Conservation (phyloP, 495 filamentous ascomycete genomes). For the Rostrohypoxylon terebratum region DNA sequence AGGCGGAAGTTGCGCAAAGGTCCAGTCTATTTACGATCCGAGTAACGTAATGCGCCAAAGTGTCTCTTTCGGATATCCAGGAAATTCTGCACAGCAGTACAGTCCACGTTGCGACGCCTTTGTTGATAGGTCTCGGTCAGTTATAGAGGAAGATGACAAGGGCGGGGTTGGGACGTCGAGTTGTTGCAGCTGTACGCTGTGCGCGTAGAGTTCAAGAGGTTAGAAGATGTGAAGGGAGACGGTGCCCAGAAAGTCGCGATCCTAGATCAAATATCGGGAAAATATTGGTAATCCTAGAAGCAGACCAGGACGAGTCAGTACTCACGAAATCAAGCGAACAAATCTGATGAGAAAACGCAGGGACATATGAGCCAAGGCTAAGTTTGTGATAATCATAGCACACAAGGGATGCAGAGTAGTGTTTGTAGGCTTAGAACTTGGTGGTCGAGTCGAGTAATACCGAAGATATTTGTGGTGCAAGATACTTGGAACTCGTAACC, state of each 20-base stretch:
- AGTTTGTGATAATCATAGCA: conserved; percentile 14
- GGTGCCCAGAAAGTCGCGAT: conserved; percentile 13
- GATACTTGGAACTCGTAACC: conserved; percentile 9
- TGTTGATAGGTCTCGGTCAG: neutral
- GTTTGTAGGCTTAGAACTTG: conserved; percentile 29
- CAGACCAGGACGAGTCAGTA: conserved; percentile 35
- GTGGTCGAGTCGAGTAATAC: conserved; percentile 18
- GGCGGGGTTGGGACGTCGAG: conserved; percentile 25
- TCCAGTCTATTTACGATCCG: conserved; percentile 2
- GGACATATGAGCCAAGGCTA: conserved; percentile 2
- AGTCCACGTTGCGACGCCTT: conserved; percentile 17
- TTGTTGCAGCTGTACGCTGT: conserved; percentile 23
- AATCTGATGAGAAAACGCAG: conserved; percentile 1
- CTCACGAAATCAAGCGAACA: neutral
- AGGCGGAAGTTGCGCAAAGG: conserved; percentile 14
- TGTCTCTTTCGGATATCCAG: conserved; percentile 17
- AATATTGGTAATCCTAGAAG: conserved; percentile 15
- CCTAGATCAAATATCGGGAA: conserved; percentile 2
- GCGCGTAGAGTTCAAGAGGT: conserved; percentile 1
- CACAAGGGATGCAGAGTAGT: conserved; percentile 24
- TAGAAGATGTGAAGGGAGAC: conserved; percentile 4
- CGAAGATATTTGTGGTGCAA: conserved; percentile 21
- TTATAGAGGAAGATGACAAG: conserved; percentile 4
- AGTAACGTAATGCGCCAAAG: conserved; percentile 12
- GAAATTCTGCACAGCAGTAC: conserved; percentile 26